These are phyloP conservation scores for Phytophthora sojae DNA, from an alignment of 352 stramenopile genomes.

Conservation along the genomic window DNA sequence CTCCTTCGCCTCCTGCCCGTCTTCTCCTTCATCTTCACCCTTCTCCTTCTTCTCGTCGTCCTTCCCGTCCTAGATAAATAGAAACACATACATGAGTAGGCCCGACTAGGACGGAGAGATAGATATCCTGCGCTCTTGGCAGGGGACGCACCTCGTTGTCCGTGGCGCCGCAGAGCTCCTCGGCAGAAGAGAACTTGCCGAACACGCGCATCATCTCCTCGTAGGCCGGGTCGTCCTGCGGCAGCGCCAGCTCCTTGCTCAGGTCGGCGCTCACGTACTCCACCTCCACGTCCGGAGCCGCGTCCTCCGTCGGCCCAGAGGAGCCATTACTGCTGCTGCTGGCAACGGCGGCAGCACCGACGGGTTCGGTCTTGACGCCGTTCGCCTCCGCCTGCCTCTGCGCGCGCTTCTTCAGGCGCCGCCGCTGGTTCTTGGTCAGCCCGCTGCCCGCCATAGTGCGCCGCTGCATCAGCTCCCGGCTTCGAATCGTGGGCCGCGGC, in stretches of 20 bases:
- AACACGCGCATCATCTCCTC: conserved; percentile 92
- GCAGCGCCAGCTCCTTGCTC: conserved; percentile 67
- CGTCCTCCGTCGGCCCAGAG: conserved; percentile 1
- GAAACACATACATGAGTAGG: background rate
- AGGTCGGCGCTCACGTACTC: conserved; percentile 87
- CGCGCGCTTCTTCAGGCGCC: conserved; percentile 84
- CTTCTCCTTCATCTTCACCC: conserved; percentile 18
- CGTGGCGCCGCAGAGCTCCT: conserved; percentile 77
- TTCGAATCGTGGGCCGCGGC: no score
- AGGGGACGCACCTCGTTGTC: conserved; percentile 49
- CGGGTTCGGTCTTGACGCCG: conserved; percentile 20
- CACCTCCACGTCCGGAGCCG: conserved; percentile 61
- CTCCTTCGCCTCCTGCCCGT: conserved; percentile 34
- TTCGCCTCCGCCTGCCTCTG: conserved; percentile 67
- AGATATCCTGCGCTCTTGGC: no score
- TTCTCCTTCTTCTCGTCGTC: conserved; percentile 37
- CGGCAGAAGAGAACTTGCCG: conserved; percentile 80
- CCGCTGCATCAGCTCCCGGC: conserved; percentile 17
- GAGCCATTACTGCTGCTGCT: background rate
- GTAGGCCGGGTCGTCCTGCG: conserved; percentile 70
- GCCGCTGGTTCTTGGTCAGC: conserved; percentile 87
- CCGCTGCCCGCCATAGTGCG: conserved; percentile 28
- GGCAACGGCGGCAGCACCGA: background rate
- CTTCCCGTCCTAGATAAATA: conserved; percentile 32
- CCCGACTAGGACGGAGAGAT: no score